Evolutionary conservation across 305 asterid species (phyloP).

Genomic region (Fraxinus albicans): DNA sequence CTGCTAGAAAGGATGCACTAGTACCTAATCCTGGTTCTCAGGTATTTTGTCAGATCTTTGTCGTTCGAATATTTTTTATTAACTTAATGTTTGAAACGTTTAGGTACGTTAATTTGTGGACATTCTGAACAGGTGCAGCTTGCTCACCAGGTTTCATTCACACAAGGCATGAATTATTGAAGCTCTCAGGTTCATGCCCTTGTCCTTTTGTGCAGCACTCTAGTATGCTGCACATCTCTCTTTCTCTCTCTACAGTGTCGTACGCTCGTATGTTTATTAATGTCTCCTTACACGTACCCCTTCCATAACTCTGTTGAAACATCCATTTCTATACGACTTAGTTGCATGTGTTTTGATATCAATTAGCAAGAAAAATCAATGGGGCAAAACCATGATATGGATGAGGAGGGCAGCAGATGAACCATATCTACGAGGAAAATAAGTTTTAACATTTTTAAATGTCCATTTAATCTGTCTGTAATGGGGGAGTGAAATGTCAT

Average conservation of each 20-base stretch:
- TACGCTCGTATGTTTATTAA: background rate
- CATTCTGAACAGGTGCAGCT: constrained; percentile 19
- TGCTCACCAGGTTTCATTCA: constrained; percentile 32
- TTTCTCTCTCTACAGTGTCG: background rate
- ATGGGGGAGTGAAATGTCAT: background rate
- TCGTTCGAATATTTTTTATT: background rate
- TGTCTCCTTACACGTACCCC: background rate
- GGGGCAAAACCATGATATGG: background rate
- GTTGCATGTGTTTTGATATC: background rate
- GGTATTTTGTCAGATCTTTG: constrained; percentile 23
- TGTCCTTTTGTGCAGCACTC: background rate
- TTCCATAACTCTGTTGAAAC: background rate
- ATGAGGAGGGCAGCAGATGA: background rate
- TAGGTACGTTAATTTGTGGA: background rate
- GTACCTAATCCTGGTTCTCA: constrained; percentile 38
- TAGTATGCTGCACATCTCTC: background rate
- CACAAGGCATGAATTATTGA: constrained; percentile 33
- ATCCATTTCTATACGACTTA: background rate
- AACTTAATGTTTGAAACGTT: background rate
- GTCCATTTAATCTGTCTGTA: background rate
- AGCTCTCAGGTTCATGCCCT: constrained; percentile 27
- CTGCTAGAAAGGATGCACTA: constrained; percentile 46
- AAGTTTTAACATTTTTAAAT: background rate
- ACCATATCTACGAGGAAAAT: background rate
- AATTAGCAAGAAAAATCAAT: background rate